These are phyloP conservation scores for Cunninghamia lanceolata DNA, from an alignment of 75 land plant genomes.

Conservation along the genomic window DNA sequence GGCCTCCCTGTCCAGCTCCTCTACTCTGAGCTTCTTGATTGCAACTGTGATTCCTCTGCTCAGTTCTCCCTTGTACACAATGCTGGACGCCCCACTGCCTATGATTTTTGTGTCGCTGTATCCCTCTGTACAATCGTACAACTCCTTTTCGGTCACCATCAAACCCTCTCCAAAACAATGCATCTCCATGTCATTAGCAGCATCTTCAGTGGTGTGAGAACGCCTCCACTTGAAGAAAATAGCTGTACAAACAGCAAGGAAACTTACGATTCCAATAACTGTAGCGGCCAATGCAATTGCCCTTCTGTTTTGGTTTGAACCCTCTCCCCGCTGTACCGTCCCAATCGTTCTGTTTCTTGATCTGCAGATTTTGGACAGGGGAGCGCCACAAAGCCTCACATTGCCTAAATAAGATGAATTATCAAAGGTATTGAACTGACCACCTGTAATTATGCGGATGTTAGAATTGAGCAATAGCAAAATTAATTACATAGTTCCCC, in stretches of 20 bases:
- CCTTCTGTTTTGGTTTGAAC: not conserved
- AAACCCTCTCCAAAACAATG: not conserved
- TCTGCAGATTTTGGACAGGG: slow-evolving; percentile 20
- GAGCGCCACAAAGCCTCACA: slow-evolving; percentile 47
- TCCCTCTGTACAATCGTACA: slow-evolving; percentile 38
- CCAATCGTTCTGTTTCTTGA: not conserved
- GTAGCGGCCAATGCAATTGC: slow-evolving; percentile 10
- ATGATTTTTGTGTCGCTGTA: slow-evolving; percentile 45
- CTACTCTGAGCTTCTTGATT: slow-evolving; percentile 40
- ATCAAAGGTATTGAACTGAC: slow-evolving; percentile 19
- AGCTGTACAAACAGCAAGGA: slow-evolving; percentile 3
- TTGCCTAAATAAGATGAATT: slow-evolving; percentile 28
- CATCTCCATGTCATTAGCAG: not conserved
- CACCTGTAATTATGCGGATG: slow-evolving; percentile 21
- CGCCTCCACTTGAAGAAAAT: not conserved
- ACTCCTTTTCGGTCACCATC: slow-evolving; percentile 23
- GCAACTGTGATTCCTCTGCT: slow-evolving; percentile 35
- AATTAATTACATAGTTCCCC: no score
- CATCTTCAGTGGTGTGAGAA: slow-evolving; percentile 15
- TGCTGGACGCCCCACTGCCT: slow-evolving; percentile 53
- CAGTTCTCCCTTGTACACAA: slow-evolving; percentile 53
- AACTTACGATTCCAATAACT: not conserved
- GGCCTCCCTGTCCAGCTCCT: slow-evolving; percentile 18
- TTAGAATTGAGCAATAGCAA: slow-evolving; percentile 7
- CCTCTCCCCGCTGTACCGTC: not conserved